Base-by-base conservation (phyloP, 139 green algal species). In the Ettlia oleoabundans region DNA sequence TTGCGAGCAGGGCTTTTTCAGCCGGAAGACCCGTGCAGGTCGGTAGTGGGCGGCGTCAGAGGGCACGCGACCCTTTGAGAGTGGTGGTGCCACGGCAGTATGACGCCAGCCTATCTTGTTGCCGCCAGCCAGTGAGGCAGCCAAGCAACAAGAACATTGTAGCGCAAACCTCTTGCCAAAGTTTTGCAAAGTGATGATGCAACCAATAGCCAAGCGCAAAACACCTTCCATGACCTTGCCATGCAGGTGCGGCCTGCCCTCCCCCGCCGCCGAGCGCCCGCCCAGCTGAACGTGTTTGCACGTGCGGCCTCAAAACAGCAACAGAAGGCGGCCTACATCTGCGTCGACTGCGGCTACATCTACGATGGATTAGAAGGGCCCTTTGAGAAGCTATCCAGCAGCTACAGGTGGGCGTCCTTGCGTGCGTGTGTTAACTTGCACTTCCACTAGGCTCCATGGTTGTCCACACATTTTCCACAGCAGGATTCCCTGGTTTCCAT, bases 341-440 rank as follows among this genome's bases (percentile, higher is more conserved):
- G 83, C 52, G 47, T 87, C 1, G 83, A 87, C 65, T 87, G 83
- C 55, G 83, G 79, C 0, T 84, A 84, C 74, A 80, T 84, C 33
- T 84, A 87, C 37, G 76, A 87, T n/a, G 82, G 66, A 0, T 26
- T 2, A 18, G 63, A 82, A 37, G 69, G 62, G 0, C 47, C 76
- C 0, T 87, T 78, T 43, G 76, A 87, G 1, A 87, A 80, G n/a
- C 76, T 84, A 19, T 76, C 82, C 32, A 77, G 38, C 40, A 52
- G 33, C 35, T 86, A 82, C 81, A 76, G 42, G 68, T 76, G 38
- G 32, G n/a, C n/a, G n/a, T n/a, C n/a, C n/a, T n/a, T n/a, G n/a
- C n/a, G n/a, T n/a, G n/a, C n/a, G n/a, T n/a, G n/a, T n/a, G n/a
- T n/a, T n/a, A n/a, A n/a, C n/a, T n/a, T n/a, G n/a, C n/a, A n/a